These are phyloP conservation scores for Musa beccarii DNA, from an alignment of 176 grass and related monocot species.

Conservation along the genomic window DNA sequence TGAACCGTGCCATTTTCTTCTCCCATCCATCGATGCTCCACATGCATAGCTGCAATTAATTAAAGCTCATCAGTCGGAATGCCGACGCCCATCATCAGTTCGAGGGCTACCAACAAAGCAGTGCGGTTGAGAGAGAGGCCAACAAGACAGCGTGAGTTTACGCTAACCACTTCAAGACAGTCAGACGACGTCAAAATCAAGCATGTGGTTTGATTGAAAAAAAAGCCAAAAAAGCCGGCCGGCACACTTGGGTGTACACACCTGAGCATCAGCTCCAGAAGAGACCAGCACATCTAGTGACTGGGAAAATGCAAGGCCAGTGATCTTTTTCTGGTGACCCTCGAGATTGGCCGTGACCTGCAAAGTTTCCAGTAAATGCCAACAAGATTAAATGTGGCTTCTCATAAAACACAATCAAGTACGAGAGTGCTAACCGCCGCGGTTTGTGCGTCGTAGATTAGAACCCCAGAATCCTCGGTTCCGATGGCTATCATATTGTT, in stretches of 20 bases:
- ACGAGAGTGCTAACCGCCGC: conserved; percentile 47
- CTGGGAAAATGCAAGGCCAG: conserved; percentile 94
- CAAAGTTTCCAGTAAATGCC: not conserved
- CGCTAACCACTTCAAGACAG: not conserved
- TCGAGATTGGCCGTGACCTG: conserved; percentile 96
- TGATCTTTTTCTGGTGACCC: conserved; percentile 93
- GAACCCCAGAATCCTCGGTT: conserved; percentile 93
- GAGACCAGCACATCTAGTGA: conserved; percentile 82
- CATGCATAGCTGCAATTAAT: conserved; percentile 58
- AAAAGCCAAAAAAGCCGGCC: not conserved
- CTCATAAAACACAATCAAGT: not conserved
- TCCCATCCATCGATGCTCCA: conserved; percentile 99
- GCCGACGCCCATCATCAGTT: not conserved
- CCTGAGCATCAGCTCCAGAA: conserved; percentile 96
- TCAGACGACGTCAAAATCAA: not conserved
- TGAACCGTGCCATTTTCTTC: conserved; percentile 82
- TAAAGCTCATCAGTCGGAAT: conserved; percentile 4
- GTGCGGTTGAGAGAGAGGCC: not conserved
- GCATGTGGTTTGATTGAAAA: not conserved
- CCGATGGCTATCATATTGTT: conserved; percentile 99
- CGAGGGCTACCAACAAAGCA: not conserved
- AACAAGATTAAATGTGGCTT: conserved; percentile 5
- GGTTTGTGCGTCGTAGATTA: conserved; percentile 93
- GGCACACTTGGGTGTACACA: conserved; percentile 16
- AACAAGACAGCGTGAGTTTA: not conserved